Evolutionary conservation across 148 eudicot species (phyloP).

Genomic region (Vaccinium corymbosum): DNA sequence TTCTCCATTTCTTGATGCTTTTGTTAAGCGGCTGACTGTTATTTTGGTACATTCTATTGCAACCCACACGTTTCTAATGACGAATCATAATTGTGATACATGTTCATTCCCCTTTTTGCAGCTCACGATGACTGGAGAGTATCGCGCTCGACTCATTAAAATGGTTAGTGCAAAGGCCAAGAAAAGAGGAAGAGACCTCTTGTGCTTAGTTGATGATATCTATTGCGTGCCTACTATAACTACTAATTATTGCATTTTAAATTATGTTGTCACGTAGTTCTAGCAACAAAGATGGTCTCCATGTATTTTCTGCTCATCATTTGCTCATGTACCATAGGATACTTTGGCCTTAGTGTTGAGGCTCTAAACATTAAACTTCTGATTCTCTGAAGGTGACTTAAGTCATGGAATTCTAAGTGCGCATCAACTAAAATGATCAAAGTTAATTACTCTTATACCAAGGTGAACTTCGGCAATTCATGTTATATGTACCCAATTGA

Average conservation of each 20-base stretch:
- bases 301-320: neutral
- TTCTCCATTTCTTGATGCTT: neutral
- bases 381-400: neutral
- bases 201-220: neutral
- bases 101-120: slow-evolving; percentile 34
- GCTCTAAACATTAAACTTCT: neutral
- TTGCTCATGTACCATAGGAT: neutral
- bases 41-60: neutral
- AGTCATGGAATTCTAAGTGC: neutral
- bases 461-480: neutral
- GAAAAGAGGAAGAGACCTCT: neutral
- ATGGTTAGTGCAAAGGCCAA: slow-evolving; percentile 51
- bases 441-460: neutral
- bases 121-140: slow-evolving; percentile 73
- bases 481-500: neutral
- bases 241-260: neutral
- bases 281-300: neutral
- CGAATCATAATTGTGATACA: neutral
- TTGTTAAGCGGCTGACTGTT: neutral
- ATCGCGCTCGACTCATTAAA: slow-evolving; percentile 73
- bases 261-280: neutral
- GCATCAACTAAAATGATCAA: neutral
- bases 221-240: neutral
- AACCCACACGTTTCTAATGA: neutral
- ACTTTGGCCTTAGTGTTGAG: neutral